These are phyloP conservation scores for Saccharomyces hybrid DNA, from an alignment of 1,139 yeast genomes.

Conservation along the genomic window DNA sequence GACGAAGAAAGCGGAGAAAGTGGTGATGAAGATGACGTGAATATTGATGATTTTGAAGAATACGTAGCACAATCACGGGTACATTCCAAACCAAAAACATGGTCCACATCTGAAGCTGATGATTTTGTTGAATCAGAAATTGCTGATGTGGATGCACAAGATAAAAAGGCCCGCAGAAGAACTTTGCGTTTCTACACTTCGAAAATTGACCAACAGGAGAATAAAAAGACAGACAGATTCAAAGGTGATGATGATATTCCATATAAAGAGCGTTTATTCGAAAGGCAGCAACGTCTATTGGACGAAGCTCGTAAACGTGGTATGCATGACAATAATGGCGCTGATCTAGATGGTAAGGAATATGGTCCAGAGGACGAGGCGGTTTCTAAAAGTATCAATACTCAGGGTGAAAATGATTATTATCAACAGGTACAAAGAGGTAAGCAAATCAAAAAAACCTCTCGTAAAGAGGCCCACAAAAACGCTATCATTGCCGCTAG, in stretches of 20 bases:
- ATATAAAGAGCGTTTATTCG: slow-evolving; percentile 82
- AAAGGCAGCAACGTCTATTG: slow-evolving; percentile 75
- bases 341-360: slow-evolving; percentile 43
- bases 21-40: slow-evolving; percentile 29
- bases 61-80: slow-evolving; percentile 45
- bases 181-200: slow-evolving; percentile 93
- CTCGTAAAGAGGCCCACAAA: slow-evolving; percentile 59
- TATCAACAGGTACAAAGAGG: slow-evolving; percentile 41
- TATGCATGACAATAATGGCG: slow-evolving; percentile 48
- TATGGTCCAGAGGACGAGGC: slow-evolving; percentile 43
- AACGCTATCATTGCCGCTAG: slow-evolving; percentile 73
- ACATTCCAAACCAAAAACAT: slow-evolving; percentile 21
- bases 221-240: slow-evolving; percentile 48
- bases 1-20: slow-evolving; percentile 21
- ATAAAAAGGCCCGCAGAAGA: slow-evolving; percentile 72
- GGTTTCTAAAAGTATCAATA: slow-evolving; percentile 36
- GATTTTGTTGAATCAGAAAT: slow-evolving; percentile 61
- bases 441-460: slow-evolving; percentile 42
- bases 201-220: slow-evolving; percentile 79
- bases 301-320: slow-evolving; percentile 91
- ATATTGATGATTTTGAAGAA: slow-evolving; percentile 40
- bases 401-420: slow-evolving; percentile 35
- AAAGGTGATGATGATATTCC: slow-evolving; percentile 90
- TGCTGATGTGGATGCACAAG: slow-evolving; percentile 80
- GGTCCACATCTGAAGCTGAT: slow-evolving; percentile 12